Percentiles rank a stretch among this genome's conserved stretches.
These are phyloP conservation scores for Penicillium paneum DNA, from an alignment of 2,329 filamentous ascomycete genomes.

Conservation along the genomic window DNA sequence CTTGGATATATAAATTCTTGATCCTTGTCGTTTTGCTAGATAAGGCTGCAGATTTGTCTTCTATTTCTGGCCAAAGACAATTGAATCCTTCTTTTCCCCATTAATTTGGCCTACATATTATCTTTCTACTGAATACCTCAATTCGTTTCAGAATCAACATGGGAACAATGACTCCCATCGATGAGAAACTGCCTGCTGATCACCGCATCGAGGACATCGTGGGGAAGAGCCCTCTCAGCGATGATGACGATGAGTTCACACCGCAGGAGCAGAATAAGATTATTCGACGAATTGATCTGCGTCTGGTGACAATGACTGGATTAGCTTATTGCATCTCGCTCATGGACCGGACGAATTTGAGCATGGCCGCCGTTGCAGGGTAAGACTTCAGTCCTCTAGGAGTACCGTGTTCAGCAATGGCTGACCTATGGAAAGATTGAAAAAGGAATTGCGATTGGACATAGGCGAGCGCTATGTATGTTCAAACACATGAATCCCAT, in stretches of 20 bases:
- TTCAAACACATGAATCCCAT: not conserved
- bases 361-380: slow-evolving; percentile 66
- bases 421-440: slow-evolving; percentile 18
- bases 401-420: not conserved
- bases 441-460: slow-evolving; percentile 13
- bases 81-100: not conserved
- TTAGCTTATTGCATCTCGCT: slow-evolving; percentile 70
- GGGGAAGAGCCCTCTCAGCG: not conserved
- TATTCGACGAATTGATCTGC: slow-evolving; percentile 65
- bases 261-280: slow-evolving; percentile 62
- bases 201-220: slow-evolving; percentile 20
- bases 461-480: slow-evolving; percentile 21
- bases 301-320: slow-evolving; percentile 61
- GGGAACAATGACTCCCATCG: slow-evolving; percentile 3
- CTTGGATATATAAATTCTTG: not conserved
- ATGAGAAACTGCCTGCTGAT: slow-evolving; percentile 16
- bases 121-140: not conserved
- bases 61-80: not conserved
- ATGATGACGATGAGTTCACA: slow-evolving; percentile 20
- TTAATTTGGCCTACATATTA: not conserved
- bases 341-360: slow-evolving; percentile 75
- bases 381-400: slow-evolving; percentile 21
- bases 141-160: not conserved
- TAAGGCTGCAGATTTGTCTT: not conserved
- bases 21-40: not conserved